Base-by-base conservation (phyloP, 768 basidiomycete species). In the Lyophyllum decastes region DNA sequence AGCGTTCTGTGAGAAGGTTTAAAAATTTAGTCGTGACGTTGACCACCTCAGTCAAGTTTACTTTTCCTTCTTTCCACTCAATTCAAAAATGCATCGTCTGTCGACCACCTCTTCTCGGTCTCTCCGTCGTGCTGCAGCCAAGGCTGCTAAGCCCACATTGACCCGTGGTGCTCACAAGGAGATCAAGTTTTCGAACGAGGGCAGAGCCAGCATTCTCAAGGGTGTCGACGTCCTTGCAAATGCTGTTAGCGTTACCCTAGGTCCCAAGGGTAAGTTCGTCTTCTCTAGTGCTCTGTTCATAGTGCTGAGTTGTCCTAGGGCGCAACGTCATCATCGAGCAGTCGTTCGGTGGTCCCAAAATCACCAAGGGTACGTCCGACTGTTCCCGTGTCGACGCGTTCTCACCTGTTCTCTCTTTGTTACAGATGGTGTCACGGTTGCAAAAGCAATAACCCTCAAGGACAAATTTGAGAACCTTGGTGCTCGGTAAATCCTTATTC, bases 391-490 rank as follows among this genome's bases (percentile, higher is more conserved):
- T 27, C 27, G 24, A 45, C 24, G 40, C 49, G 22, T 21, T 33
- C 24, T 49, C 48, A 61, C 52, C n/a, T n/a, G n/a, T n/a, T n/a
- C n/a, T n/a, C n/a, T n/a, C n/a, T n/a, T n/a, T n/a, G n/a, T n/a
- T n/a, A n/a, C 52, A 93, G 94, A 98, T 73, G 96, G 95, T 86
- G 96, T 97, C 19, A 96, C 95, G 25, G 96, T 98, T 35, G 96
- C 96, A 57, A 99, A 98, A 81, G 80, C 94, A 35, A 94, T 99
- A 65, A 80, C 87, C 5, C 84, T 98, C 66, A 88, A 98, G 78
- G 94, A 98, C 86, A 97, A 95, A 76, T 98, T 98, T 70, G 94
- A 98, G 82, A 98, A 98, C 82, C 90, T 98, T 56, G 95, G 95
- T 70, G 95, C 95, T 68, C 90, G 94, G 94, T 95, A 75, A 64